A percentile compares a stretch with the other conserved stretches of the same genome.
Conservation (phyloP, 1,139 yeast genomes). For the Debaryomyces sp. region DNA sequence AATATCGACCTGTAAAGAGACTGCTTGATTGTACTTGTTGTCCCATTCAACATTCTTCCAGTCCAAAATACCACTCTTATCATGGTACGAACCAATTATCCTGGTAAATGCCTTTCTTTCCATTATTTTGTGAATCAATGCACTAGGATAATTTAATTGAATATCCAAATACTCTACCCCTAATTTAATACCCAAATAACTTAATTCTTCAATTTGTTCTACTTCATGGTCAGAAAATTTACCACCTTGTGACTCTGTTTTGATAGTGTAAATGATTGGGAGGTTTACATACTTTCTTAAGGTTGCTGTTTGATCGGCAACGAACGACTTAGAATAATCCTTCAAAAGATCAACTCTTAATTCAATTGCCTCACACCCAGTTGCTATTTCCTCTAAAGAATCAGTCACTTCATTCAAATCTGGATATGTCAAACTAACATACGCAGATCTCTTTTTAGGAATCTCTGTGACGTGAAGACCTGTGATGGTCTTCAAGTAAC, state of each 20-base stretch:
- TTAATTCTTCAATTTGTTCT: slow-evolving; percentile 52
- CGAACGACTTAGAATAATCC: slow-evolving; percentile 52
- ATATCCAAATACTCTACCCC: slow-evolving; percentile 61
- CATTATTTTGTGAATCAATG: slow-evolving; percentile 31
- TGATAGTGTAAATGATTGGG: slow-evolving; percentile 81
- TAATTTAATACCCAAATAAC: slow-evolving; percentile 66
- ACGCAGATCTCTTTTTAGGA: slow-evolving; percentile 63
- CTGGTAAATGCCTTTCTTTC: slow-evolving; percentile 58
- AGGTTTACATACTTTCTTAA: slow-evolving; percentile 63
- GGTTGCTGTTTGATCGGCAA: slow-evolving; percentile 73
- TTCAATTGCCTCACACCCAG: slow-evolving; percentile 83
- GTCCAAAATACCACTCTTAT: slow-evolving; percentile 58
- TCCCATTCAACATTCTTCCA: slow-evolving; percentile 81
- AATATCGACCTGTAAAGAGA: slow-evolving; percentile 66
- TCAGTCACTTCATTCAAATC: slow-evolving; percentile 50
- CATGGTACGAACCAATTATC: slow-evolving; percentile 83
- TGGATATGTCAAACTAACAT: slow-evolving; percentile 69
- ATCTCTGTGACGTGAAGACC: slow-evolving; percentile 51
- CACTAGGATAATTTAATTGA: slow-evolving; percentile 48
- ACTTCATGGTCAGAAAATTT: slow-evolving; percentile 54
- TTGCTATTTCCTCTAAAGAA: slow-evolving; percentile 53
- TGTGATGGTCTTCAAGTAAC: slow-evolving; percentile 62
- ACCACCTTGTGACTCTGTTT: slow-evolving; percentile 85
- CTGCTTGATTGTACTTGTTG: slow-evolving; percentile 67
- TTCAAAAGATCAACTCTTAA: slow-evolving; percentile 75